Evolutionary conservation across 148 eudicot genomes (phyloP).

Genomic region (Rhododendron henanense): DNA sequence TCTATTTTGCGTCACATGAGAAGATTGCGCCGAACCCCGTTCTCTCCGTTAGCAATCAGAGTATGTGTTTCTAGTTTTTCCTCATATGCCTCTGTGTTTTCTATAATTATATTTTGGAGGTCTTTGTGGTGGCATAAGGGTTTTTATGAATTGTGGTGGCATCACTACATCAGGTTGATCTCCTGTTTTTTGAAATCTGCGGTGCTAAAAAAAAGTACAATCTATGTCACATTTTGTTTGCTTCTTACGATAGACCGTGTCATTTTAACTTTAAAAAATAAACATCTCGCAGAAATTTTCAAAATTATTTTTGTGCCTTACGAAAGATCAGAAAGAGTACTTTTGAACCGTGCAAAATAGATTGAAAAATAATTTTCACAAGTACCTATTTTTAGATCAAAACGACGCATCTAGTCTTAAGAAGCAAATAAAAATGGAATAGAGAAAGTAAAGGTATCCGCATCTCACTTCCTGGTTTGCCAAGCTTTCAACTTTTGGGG

Average conservation of each 20-base stretch:
- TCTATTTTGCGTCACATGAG: background rate
- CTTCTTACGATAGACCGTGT: too few species aligned
- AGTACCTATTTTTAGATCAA: background rate
- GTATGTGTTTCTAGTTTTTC: background rate
- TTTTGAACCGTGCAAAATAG: background rate
- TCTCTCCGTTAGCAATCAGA: background rate
- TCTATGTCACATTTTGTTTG: background rate
- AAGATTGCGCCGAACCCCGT: background rate
- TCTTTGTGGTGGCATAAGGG: too few species aligned
- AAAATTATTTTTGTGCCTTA: background rate
- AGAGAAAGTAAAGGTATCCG: background rate
- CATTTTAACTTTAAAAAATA: too few species aligned
- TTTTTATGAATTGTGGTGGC: too few species aligned
- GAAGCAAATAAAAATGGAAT: too few species aligned
- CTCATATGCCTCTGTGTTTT: background rate
- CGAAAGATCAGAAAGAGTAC: background rate
- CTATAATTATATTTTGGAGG: too few species aligned
- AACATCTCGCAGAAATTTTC: too few species aligned
- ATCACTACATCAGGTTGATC: too few species aligned
- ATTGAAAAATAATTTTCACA: too few species aligned
- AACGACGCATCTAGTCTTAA: too few species aligned
- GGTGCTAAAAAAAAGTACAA: background rate
- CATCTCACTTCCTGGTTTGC: background rate
- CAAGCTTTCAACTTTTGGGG: background rate
- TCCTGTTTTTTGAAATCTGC: background rate